phyloP scores from a whole-genome alignment of 192 early-diverging fungal species.

The Funneliformis mosseae region DNA sequence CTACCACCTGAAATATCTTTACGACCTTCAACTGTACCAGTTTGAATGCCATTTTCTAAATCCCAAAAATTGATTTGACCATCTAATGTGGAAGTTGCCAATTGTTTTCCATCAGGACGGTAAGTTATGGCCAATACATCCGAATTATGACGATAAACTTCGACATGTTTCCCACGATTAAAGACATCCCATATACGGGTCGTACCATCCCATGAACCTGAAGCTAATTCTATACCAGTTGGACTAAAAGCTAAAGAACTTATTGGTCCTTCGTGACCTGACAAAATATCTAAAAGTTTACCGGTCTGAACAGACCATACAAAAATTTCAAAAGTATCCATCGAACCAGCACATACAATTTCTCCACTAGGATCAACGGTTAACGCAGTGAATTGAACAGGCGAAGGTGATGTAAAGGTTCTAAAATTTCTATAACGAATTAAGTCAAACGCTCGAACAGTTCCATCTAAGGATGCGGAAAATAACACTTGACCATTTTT shows the following conservation, averaged over 20 bases:
- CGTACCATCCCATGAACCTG: conserved; percentile 91
- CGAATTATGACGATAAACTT: conserved; percentile 73
- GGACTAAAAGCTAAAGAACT: conserved; percentile 85
- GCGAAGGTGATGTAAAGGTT: conserved; percentile 93
- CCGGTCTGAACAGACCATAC: conserved; percentile 99
- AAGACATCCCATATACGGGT: conserved; percentile 95
- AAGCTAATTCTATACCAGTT: conserved; percentile 76
- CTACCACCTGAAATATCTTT: conserved; percentile 92
- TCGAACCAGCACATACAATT: conserved; percentile 91
- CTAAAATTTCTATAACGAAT: conserved; percentile 98
- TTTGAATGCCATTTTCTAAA: conserved; percentile 69
- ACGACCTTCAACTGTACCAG: conserved; percentile 83
- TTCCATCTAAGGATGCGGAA: conserved; percentile 95
- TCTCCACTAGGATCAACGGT: conserved; percentile 97
- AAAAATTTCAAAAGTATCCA: conserved; percentile 96
- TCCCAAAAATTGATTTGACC: conserved; percentile 96
- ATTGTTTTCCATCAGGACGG: conserved; percentile 87
- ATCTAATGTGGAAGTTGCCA: conserved; percentile 87
- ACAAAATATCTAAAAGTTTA: conserved; percentile 91
- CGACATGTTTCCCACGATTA: conserved; percentile 76
- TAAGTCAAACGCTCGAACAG: conserved; percentile 97
- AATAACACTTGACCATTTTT: conserved; percentile 92
- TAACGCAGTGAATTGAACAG: conserved; percentile 91
- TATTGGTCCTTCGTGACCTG: conserved; percentile 93
- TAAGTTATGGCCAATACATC: conserved; percentile 90